These are phyloP conservation scores for Acorus gramineus DNA, from an alignment of 106 monocot species.

Conservation along the genomic window DNA sequence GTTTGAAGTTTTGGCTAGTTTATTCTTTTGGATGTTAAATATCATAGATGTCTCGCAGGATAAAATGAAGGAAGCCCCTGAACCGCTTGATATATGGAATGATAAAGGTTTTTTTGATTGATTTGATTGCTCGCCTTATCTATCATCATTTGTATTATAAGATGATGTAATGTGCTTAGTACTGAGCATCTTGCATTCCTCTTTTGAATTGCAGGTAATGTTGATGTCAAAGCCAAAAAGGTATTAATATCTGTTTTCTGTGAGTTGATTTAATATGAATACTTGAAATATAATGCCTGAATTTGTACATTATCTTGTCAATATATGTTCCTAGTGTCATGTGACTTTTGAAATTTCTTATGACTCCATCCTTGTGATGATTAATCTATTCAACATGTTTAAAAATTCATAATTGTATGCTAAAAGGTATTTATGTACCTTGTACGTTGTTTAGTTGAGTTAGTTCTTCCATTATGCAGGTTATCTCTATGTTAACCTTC, in stretches of 20 bases:
- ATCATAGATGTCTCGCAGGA: conserved; percentile 22
- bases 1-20: background rate
- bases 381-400: too few species aligned
- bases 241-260: conserved; percentile 1
- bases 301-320: too few species aligned
- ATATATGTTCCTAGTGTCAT: too few species aligned
- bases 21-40: background rate
- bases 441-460: too few species aligned
- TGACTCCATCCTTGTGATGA: too few species aligned
- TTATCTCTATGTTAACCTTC: too few species aligned
- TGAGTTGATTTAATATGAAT: too few species aligned
- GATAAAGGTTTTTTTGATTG: conserved; percentile 23
- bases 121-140: background rate
- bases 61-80: conserved; percentile 12
- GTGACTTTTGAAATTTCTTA: too few species aligned
- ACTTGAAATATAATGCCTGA: too few species aligned
- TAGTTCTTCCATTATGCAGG: too few species aligned
- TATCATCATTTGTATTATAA: background rate
- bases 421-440: too few species aligned
- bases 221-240: conserved; percentile 25
- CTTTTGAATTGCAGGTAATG: conserved; percentile 35
- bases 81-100: conserved; percentile 54
- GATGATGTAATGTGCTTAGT: background rate
- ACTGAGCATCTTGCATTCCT: background rate
- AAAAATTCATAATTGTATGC: too few species aligned